These are phyloP conservation scores for Camelina neglecta DNA, from an alignment of 345 rosid genomes.

Conservation along the genomic window DNA sequence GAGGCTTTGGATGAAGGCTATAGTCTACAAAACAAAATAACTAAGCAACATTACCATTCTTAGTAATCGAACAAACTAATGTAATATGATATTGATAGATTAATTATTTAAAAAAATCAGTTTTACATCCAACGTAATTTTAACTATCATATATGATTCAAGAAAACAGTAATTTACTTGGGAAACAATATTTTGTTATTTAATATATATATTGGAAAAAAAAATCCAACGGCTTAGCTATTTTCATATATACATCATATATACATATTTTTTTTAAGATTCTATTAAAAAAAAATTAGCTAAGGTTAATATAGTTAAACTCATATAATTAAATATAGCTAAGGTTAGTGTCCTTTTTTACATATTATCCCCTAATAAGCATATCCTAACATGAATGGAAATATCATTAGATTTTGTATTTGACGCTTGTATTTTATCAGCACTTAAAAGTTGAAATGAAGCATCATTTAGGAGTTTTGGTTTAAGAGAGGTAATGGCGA, in stretches of 20 bases:
- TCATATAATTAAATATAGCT: background rate
- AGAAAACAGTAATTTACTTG: background rate
- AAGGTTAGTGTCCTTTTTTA: background rate
- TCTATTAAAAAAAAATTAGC: background rate
- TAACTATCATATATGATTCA: background rate
- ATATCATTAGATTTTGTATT: background rate
- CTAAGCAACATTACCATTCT: background rate
- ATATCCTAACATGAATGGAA: background rate
- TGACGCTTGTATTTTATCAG: background rate
- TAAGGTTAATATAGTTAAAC: background rate
- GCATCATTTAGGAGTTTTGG: background rate
- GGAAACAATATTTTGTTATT: background rate
- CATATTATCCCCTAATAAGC: background rate
- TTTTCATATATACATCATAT: background rate
- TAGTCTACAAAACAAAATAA: slow-evolving; percentile 49
- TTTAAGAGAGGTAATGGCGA: background rate
- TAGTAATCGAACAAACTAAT: slow-evolving; percentile 4
- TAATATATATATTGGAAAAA: too few relatives aligned
- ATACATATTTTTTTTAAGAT: background rate
- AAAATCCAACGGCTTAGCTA: background rate
- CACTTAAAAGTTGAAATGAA: background rate
- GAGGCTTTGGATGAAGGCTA: slow-evolving; percentile 77
- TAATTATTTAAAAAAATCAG: background rate
- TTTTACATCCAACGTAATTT: background rate
- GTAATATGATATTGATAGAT: background rate